Conservation (phyloP, 768 basidiomycete genomes). For the Amyloporia xantha region DNA sequence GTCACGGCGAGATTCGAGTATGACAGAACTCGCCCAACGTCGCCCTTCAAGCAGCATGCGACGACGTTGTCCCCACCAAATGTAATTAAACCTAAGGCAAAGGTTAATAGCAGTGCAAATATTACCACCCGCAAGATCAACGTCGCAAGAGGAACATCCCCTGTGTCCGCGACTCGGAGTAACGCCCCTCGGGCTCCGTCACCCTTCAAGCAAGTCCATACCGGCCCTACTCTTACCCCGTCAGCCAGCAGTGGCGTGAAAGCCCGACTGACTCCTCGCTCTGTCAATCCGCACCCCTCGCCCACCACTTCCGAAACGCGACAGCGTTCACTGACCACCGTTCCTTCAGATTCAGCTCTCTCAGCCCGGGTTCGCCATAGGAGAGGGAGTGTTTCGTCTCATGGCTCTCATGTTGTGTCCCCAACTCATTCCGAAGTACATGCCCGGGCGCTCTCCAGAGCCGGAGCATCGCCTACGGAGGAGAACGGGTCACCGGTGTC, state of each 20-base stretch:
- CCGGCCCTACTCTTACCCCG: constrained; percentile 24
- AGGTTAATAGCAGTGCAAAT: constrained; percentile 49
- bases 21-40: constrained; percentile 38
- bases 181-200: constrained; percentile 32
- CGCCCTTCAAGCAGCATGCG: constrained; percentile 36
- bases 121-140: constrained; percentile 21
- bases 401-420: constrained; percentile 9
- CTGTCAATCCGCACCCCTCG: constrained; percentile 15
- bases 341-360: constrained; percentile 12
- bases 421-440: constrained; percentile 11
- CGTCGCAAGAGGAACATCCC: constrained; percentile 18
- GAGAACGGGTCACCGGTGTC: constrained; percentile 13
- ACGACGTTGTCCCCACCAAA: constrained; percentile 23
- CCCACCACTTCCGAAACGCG: constrained; percentile 19
- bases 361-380: constrained; percentile 8
- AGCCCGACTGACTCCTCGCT: constrained; percentile 13
- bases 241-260: constrained; percentile 25
- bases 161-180: constrained; percentile 7
- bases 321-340: constrained; percentile 26
- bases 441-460: constrained; percentile 10
- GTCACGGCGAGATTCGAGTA: constrained; percentile 48
- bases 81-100: constrained; percentile 46
- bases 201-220: constrained; percentile 31
- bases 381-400: constrained; percentile 23
- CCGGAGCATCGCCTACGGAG: constrained; percentile 12